Conservation (phyloP, 164 flowering plant species). For the Amborella trichopoda region DNA sequence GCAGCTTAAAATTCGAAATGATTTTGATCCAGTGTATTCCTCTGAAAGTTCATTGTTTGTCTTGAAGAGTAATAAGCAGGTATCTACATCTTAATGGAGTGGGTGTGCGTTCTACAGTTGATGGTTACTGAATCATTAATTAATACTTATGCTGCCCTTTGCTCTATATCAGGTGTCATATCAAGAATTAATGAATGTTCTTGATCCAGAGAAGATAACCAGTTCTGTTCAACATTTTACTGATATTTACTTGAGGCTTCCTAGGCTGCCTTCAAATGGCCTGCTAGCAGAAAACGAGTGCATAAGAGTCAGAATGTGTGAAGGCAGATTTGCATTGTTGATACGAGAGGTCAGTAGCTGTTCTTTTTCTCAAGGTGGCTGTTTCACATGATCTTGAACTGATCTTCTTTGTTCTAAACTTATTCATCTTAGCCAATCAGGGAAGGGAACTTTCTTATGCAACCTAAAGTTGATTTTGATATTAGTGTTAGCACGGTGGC, state of each 20-base stretch:
- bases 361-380: neutral
- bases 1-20: conserved; percentile 97
- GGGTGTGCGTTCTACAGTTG: neutral
- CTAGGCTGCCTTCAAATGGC: conserved; percentile 74
- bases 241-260: conserved; percentile 77
- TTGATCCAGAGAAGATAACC: conserved; percentile 76
- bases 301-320: conserved; percentile 94
- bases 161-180: conserved; percentile 52
- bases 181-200: conserved; percentile 76
- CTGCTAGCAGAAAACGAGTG: conserved; percentile 85
- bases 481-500: conserved; percentile 89
- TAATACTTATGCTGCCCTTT: conserved; percentile 1
- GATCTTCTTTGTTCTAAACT: neutral
- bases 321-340: conserved; percentile 91
- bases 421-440: conserved; percentile 67
- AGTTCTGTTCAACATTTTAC: conserved; percentile 90
- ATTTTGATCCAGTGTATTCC: conserved; percentile 97
- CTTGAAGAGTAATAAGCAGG: conserved; percentile 90
- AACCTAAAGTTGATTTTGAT: conserved; percentile 99
- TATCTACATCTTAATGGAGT: conserved; percentile 11
- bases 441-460: conserved; percentile 95
- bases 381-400: neutral
- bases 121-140: neutral
- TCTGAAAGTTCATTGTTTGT: conserved; percentile 98
- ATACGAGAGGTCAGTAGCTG: conserved; percentile 77